Percentiles rank a stretch among this genome's conserved stretches.
Evolutionary conservation across 441 rosid species (phyloP).

Genomic region (Breynia disticha): DNA sequence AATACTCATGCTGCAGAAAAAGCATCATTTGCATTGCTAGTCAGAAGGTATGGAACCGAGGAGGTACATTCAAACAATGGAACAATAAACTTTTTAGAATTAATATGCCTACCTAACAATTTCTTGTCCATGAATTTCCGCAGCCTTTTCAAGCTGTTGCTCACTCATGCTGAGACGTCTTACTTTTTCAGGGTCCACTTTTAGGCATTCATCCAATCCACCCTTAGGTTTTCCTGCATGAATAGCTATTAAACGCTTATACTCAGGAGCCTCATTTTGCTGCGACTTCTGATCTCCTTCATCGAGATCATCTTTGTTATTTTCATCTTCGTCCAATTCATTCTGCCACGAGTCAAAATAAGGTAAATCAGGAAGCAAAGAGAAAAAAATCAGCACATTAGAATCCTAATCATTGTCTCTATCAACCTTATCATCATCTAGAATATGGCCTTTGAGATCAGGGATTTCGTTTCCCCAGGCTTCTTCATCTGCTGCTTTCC

Average conservation of each 20-base stretch:
- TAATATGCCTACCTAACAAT: constrained; percentile 49
- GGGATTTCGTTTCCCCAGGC: constrained; percentile 64
- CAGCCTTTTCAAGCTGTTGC: constrained; percentile 65
- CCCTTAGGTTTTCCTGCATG: constrained; percentile 94
- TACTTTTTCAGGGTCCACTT: constrained; percentile 58
- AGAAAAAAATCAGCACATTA: neutral
- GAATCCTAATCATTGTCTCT: constrained; percentile 1
- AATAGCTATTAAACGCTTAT: constrained; percentile 68
- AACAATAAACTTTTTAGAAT: neutral
- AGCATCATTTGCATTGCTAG: too few relatives aligned
- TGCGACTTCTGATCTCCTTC: constrained; percentile 35
- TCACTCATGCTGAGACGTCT: constrained; percentile 88
- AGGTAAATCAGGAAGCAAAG: constrained; percentile 9
- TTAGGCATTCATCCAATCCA: constrained; percentile 48
- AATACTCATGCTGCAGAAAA: too few relatives aligned
- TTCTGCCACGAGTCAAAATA: constrained; percentile 36
- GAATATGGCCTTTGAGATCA: constrained; percentile 24
- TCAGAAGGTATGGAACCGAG: too few relatives aligned
- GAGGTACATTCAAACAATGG: too few relatives aligned
- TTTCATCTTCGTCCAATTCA: constrained; percentile 24
- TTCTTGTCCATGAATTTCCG: constrained; percentile 44
- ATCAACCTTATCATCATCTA: constrained; percentile 39
- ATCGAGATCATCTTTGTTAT: constrained; percentile 36
- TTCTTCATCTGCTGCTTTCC: constrained; percentile 48
- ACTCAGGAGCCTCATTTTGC: constrained; percentile 35